These are phyloP conservation scores for Theileria sp. DNA, from an alignment of 169 alveolate genomes.

Conservation along the genomic window DNA sequence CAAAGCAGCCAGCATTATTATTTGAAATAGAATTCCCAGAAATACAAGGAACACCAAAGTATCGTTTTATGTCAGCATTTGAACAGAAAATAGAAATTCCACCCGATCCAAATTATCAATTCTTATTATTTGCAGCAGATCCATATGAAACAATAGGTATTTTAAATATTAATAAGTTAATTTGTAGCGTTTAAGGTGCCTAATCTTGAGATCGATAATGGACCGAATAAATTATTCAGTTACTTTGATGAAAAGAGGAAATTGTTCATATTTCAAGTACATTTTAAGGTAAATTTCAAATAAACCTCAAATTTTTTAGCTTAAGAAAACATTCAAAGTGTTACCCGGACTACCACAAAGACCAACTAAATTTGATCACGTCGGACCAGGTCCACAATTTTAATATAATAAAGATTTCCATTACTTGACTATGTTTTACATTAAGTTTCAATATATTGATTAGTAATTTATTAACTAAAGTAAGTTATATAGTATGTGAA, in stretches of 20 bases:
- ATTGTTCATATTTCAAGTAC: slow-evolving; percentile 87
- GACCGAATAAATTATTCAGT: slow-evolving; percentile 84
- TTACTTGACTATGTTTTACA: background rate
- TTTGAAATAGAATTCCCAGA: slow-evolving; percentile 96
- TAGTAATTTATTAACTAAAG: background rate
- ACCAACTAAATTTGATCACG: slow-evolving; percentile 52
- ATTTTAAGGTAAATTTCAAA: slow-evolving; percentile 69
- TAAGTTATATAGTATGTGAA: too few relatives aligned
- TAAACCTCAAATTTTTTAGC: background rate
- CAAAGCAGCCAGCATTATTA: slow-evolving; percentile 89
- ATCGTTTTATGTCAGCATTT: slow-evolving; percentile 95
- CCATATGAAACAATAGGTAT: slow-evolving; percentile 93
- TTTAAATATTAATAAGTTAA: background rate
- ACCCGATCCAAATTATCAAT: slow-evolving; percentile 93
- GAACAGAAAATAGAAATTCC: slow-evolving; percentile 88
- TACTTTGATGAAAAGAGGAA: slow-evolving; percentile 91
- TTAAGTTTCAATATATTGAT: background rate
- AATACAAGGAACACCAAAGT: slow-evolving; percentile 83
- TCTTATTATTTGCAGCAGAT: slow-evolving; percentile 95
- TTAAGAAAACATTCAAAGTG: slow-evolving; percentile 43
- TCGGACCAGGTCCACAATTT: slow-evolving; percentile 11
- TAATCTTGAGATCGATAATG: slow-evolving; percentile 83
- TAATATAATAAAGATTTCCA: background rate
- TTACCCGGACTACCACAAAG: slow-evolving; percentile 65
- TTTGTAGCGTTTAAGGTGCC: slow-evolving; percentile 91